phyloP scores from a whole-genome alignment of 1,139 yeast genomes.

The Geotrichum candidum region DNA sequence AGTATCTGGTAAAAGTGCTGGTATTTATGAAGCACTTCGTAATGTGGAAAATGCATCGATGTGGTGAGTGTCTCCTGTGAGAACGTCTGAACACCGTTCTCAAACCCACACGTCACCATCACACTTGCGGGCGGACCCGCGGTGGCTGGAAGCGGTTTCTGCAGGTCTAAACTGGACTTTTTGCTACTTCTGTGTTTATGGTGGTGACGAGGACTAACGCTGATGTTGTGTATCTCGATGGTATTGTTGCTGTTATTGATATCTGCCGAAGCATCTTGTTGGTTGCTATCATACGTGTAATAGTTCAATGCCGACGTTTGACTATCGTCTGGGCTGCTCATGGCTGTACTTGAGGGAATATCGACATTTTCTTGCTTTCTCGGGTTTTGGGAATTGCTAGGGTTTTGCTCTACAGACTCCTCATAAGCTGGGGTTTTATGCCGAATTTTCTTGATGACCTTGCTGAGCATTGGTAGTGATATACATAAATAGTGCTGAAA shows the following conservation, averaged over 20 bases:
- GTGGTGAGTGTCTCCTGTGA: neutral
- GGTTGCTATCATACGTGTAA: neutral
- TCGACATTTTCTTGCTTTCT: neutral
- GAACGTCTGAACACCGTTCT: conserved; percentile 15
- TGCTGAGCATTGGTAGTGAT: neutral
- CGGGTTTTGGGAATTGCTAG: neutral
- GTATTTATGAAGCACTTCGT: neutral
- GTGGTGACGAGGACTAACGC: neutral
- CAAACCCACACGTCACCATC: conserved; percentile 23
- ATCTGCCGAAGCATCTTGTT: neutral
- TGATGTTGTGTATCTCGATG: neutral
- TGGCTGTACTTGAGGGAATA: neutral
- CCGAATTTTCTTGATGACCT: neutral
- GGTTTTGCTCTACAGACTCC: neutral
- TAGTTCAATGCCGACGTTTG: neutral
- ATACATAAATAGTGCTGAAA: neutral
- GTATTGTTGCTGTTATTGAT: neutral
- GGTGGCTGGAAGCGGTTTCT: conserved; percentile 6
- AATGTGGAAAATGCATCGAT: conserved; percentile 9
- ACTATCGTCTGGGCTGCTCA: neutral
- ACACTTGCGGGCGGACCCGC: neutral
- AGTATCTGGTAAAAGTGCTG: neutral
- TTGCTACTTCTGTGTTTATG: neutral
- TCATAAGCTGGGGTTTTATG: neutral
- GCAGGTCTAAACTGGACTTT: neutral